Conservation (phyloP, 768 basidiomycete genomes). For the Auricularia sp. region DNA sequence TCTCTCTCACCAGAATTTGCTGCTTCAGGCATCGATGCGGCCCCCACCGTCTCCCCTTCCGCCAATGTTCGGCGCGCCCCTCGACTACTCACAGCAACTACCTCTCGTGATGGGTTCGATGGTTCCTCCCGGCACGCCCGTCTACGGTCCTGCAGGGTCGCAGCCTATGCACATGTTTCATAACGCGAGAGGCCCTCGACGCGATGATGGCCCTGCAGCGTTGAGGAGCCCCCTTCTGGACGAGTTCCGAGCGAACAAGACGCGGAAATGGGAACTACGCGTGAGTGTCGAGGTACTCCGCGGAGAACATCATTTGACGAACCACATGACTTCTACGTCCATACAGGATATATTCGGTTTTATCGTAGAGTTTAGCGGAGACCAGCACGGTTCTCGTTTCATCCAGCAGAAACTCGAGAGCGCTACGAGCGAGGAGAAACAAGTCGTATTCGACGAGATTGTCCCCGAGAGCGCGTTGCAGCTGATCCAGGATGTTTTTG, state of each 20-base stretch:
- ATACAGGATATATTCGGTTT: slow-evolving; percentile 75
- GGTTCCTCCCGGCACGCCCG: slow-evolving; percentile 25
- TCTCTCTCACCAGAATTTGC: slow-evolving; percentile 27
- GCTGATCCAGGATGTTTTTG: slow-evolving; percentile 87
- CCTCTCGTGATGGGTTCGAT: slow-evolving; percentile 29
- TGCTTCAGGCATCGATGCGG: slow-evolving; percentile 31
- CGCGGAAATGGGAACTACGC: slow-evolving; percentile 70
- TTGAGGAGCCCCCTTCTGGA: slow-evolving; percentile 68
- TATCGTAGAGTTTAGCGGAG: slow-evolving; percentile 83
- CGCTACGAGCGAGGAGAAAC: slow-evolving; percentile 70
- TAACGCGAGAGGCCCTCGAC: slow-evolving; percentile 38
- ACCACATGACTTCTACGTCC: neutral
- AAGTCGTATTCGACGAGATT: slow-evolving; percentile 79
- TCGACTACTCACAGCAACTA: slow-evolving; percentile 42
- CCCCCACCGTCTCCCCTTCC: slow-evolving; percentile 33
- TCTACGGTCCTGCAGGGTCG: slow-evolving; percentile 32
- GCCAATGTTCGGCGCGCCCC: slow-evolving; percentile 32
- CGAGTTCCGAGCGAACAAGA: slow-evolving; percentile 74
- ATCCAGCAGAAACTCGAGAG: slow-evolving; percentile 81
- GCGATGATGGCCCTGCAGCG: slow-evolving; percentile 30
- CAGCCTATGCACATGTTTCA: slow-evolving; percentile 28
- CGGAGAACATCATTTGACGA: neutral
- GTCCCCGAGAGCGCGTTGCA: slow-evolving; percentile 63
- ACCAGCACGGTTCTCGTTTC: slow-evolving; percentile 97
- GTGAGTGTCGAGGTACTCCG: slow-evolving; percentile 31